Percentiles rank a stretch among this genome's conserved stretches.
Conservation (phyloP, 2,329 filamentous ascomycete genomes). For the Aureobasidium pullulans region DNA sequence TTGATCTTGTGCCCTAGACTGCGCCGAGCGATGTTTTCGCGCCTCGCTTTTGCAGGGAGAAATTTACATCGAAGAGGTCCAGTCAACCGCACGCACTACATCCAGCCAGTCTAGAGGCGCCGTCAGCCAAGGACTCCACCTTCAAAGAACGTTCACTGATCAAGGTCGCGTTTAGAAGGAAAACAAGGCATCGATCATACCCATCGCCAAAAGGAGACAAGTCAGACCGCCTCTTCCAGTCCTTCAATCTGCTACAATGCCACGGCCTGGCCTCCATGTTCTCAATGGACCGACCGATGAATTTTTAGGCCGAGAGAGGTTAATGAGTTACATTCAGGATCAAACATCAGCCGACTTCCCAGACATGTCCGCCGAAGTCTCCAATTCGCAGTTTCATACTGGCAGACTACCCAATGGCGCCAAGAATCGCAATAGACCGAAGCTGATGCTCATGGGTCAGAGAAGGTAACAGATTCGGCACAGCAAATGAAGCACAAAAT, state of each 20-base stretch:
- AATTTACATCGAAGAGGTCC: background rate
- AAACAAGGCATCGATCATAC: background rate
- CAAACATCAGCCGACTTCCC: conserved; percentile 13
- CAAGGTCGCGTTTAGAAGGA: background rate
- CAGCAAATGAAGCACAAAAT: conserved; percentile 7
- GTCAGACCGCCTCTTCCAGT: background rate
- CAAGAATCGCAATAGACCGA: conserved; percentile 61
- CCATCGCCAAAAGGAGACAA: background rate
- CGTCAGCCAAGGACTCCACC: background rate
- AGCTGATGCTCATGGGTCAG: conserved; percentile 89
- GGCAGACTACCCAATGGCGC: conserved; percentile 41
- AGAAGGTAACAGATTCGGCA: conserved; percentile 57
- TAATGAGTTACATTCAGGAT: conserved; percentile 16
- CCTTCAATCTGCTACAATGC: conserved; percentile 1
- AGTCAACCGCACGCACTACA: background rate
- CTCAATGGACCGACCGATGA: background rate
- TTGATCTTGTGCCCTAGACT: background rate
- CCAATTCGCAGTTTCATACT: conserved; percentile 25
- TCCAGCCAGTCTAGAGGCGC: background rate
- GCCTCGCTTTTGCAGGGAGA: background rate
- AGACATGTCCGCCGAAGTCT: conserved; percentile 9
- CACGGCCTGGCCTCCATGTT: background rate
- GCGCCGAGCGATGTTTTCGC: background rate
- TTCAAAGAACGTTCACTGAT: background rate
- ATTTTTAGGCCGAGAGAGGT: conserved; percentile 5